Conservation (phyloP, 1,284 basidiomycete species). For the Ganoderma meredithae region DNA sequence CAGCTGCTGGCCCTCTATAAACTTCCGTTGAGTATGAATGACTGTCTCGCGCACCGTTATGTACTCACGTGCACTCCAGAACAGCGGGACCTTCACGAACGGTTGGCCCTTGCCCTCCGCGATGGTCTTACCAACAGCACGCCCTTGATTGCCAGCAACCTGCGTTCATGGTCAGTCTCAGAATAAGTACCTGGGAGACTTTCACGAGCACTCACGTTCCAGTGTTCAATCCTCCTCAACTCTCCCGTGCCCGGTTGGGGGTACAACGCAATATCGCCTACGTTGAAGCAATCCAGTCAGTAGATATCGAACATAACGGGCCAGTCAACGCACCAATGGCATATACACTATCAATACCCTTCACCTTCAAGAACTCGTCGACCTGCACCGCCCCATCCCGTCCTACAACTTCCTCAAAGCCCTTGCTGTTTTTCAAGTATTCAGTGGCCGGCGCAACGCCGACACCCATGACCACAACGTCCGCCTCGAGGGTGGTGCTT, state of each 20-base stretch:
- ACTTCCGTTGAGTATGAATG: conserved; percentile 13
- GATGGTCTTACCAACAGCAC: conserved; percentile 83
- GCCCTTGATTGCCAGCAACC: conserved; percentile 88
- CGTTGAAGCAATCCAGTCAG: too few species aligned
- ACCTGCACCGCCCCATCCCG: conserved; percentile 85
- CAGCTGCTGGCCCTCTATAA: conserved; percentile 74
- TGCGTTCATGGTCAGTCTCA: conserved; percentile 38
- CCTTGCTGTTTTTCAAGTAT: conserved; percentile 74
- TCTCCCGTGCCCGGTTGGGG: conserved; percentile 66
- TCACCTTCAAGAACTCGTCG: conserved; percentile 81
- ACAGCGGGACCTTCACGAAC: conserved; percentile 85
- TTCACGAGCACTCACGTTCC: conserved; percentile 69
- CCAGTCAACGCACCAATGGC: conserved; percentile 70
- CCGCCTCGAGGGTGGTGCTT: conserved; percentile 66
- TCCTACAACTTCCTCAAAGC: conserved; percentile 68
- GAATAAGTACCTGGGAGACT: too few species aligned
- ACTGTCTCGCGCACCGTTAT: neutral
- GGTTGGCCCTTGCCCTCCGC: conserved; percentile 59
- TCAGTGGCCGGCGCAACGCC: conserved; percentile 89
- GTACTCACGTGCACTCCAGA: conserved; percentile 85
- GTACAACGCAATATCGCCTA: conserved; percentile 87
- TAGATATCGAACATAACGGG: too few species aligned
- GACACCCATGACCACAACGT: conserved; percentile 89
- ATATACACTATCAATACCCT: conserved; percentile 70
- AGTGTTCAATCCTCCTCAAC: conserved; percentile 83